Percentiles rank a stretch among this genome's conserved stretches.
These are phyloP conservation scores for Adansonia grandidieri DNA, from an alignment of 441 rosid genomes.

Conservation along the genomic window DNA sequence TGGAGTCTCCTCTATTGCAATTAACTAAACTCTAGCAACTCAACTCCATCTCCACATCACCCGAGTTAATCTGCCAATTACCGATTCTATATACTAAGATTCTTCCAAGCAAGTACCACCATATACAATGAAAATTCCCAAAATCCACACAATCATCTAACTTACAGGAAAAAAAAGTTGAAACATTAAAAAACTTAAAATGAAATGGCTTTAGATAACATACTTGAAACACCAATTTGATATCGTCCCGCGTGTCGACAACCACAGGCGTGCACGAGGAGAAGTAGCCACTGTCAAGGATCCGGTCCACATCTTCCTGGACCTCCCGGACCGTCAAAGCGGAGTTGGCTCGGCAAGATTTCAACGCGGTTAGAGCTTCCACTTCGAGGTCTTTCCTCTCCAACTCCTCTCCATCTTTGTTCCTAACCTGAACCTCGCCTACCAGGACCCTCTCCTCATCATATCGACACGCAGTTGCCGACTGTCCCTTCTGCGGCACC, in stretches of 20 bases:
- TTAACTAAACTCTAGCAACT: background rate
- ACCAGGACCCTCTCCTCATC: conserved; percentile 88
- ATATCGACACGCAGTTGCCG: conserved; percentile 40
- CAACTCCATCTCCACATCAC: conserved; percentile 13
- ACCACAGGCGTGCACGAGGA: conserved; percentile 87
- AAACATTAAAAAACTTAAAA: background rate
- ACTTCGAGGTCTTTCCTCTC: conserved; percentile 88
- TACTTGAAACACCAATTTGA: conserved; percentile 86
- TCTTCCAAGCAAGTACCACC: background rate
- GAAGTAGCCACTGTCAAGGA: conserved; percentile 85
- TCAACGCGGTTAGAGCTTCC: conserved; percentile 80
- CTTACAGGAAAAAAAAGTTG: background rate
- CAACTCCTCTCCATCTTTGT: conserved; percentile 86
- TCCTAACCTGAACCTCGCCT: conserved; percentile 86
- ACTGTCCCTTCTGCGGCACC: conserved; percentile 48
- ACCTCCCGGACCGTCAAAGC: conserved; percentile 81
- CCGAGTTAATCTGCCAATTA: conserved; percentile 18
- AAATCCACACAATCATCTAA: background rate
- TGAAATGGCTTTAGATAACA: conserved; percentile 12
- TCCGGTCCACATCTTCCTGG: conserved; percentile 91
- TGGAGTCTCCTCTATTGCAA: background rate
- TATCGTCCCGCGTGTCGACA: conserved; percentile 87
- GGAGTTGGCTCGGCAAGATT: conserved; percentile 80
- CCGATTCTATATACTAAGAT: background rate
- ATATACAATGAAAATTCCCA: background rate